phyloP scores from a whole-genome alignment of 1,139 yeast species.

The Hemisphaericaspora subhashii region DNA sequence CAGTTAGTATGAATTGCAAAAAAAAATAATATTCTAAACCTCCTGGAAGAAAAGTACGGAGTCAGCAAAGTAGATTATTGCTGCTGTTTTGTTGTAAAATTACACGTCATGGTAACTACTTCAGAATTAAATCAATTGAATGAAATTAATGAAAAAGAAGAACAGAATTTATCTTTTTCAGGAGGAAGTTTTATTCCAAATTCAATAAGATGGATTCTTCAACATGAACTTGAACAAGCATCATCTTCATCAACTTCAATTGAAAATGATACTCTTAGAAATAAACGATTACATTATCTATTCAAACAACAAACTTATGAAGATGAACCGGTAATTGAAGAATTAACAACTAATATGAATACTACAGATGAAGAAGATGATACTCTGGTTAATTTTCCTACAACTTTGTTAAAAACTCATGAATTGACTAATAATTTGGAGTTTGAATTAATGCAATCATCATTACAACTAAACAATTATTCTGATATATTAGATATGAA shows the following conservation, averaged over 20 bases:
- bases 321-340: too few relatives aligned
- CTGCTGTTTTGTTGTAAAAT: too few relatives aligned
- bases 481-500: background rate
- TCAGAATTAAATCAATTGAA: constrained; percentile 11
- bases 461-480: constrained; percentile 3
- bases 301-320: constrained; percentile 2
- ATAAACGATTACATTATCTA: constrained; percentile 10
- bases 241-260: background rate
- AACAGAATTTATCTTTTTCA: constrained; percentile 2
- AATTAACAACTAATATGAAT: too few relatives aligned
- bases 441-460: constrained; percentile 9
- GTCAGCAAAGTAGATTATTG: too few relatives aligned
- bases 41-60: too few relatives aligned
- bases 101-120: constrained; percentile 15
- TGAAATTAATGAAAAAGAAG: constrained; percentile 7
- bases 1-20: too few relatives aligned
- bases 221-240: constrained; percentile 3
- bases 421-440: constrained; percentile 15
- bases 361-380: background rate
- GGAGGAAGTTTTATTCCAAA: constrained; percentile 6
- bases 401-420: constrained; percentile 11
- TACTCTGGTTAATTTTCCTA: constrained; percentile 9
- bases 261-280: constrained; percentile 5
- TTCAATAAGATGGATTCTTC: constrained; percentile 11
- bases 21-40: too few relatives aligned